These are phyloP conservation scores for Epichloe sibirici DNA, from an alignment of 2,329 filamentous ascomycete species.

Conservation along the genomic window DNA sequence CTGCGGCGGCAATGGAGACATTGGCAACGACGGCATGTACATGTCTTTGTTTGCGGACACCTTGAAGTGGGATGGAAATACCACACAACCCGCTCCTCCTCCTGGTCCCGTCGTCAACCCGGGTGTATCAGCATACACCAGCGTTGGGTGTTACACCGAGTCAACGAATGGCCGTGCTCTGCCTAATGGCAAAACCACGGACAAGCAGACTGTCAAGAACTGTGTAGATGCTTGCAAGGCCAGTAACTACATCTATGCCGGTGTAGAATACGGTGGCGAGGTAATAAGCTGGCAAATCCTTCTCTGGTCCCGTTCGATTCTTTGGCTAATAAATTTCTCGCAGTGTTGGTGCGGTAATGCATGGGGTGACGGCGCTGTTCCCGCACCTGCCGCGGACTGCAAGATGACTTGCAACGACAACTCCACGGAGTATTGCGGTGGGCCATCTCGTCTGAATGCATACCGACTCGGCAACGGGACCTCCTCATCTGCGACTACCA, in stretches of 20 bases:
- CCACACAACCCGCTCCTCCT: constrained; percentile 11
- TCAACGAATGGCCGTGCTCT: constrained; percentile 21
- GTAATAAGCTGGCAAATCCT: constrained; percentile 10
- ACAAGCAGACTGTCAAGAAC: constrained; percentile 19
- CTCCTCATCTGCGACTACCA: constrained; percentile 13
- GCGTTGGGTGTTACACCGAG: constrained; percentile 28
- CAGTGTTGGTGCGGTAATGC: constrained; percentile 26
- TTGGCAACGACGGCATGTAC: constrained; percentile 23
- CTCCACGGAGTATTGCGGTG: constrained; percentile 25
- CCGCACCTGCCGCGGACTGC: constrained; percentile 20
- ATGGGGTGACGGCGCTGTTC: constrained; percentile 15
- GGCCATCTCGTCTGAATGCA: constrained; percentile 21
- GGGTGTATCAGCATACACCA: constrained; percentile 22
- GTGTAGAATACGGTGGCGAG: constrained; percentile 28
- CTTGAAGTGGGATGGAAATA: constrained; percentile 16
- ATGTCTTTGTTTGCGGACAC: constrained; percentile 36
- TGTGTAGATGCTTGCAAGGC: constrained; percentile 23
- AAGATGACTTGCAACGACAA: constrained; percentile 25
- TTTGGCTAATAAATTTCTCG: background rate
- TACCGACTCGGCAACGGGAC: constrained; percentile 17
- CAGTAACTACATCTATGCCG: constrained; percentile 18
- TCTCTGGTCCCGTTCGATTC: background rate
- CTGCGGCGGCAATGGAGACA: constrained; percentile 38
- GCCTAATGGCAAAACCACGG: constrained; percentile 11
- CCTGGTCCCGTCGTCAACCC: constrained; percentile 23